Evolutionary conservation across 495 filamentous ascomycete genomes (phyloP), one percentile per base, ranked within the genome.

Genomic region (Geopyxis carbonaria): DNA sequence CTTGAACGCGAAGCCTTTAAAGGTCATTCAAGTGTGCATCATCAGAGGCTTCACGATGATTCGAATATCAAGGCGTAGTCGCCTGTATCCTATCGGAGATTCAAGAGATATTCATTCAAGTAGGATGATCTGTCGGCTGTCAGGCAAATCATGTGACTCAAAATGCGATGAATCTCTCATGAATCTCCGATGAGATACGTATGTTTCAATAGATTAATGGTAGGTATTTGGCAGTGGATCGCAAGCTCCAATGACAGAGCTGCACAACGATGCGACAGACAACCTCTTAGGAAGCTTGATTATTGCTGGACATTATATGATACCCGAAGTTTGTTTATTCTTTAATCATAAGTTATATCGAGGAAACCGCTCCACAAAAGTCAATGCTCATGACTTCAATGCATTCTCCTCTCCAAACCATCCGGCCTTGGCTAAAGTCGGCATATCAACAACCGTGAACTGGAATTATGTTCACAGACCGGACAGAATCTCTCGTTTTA

Each of bases 211-310:
- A n/a, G n/a, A n/a, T n/a, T n/a, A n/a, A n/a, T n/a, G 8, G 8
- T 34, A 19, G 14, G 7, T 9, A 8, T 34, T 34, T n/a, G 7
- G 31, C 31, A 48, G 46, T 0, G 87, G 85, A 0, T 84, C 82
- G 1, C 89, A 97, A 61, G 78, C 85, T 0, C 80, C 84, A 16
- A 97, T 97, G 68, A 73, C 87, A 20, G 77, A 86, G 38, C 69
- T 94, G 14, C 84, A 94, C 55, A 92, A 77, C 25, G 89, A 97
- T 59, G 89, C 89, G 4, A 81, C 83, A n/a, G 86, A 93, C 59
- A 97, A 97, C 50, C 65, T 97, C 10, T 76, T 97, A 8, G 80
- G 82, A 20, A 84, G 83, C 15, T 65, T 95, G 39, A 86, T 93
- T 53, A 80, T 97, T 43, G 89, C 89, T 5, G 87, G 86, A 32